These are phyloP conservation scores for Tolypocladium endophyticum DNA, from an alignment of 2,329 filamentous ascomycete genomes.

Conservation along the genomic window DNA sequence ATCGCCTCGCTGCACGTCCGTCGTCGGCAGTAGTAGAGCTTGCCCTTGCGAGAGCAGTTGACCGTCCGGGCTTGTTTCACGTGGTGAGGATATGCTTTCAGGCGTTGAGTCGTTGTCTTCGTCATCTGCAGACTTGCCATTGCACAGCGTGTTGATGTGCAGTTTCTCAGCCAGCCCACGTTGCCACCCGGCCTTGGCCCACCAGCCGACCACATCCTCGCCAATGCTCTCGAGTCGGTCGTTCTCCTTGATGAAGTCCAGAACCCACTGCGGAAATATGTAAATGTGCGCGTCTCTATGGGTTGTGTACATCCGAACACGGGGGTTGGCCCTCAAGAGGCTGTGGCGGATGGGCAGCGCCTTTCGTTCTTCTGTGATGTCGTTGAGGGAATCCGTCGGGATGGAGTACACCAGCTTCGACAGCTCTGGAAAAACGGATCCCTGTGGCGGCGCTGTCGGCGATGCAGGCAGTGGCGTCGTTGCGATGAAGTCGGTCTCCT, in stretches of 20 bases:
- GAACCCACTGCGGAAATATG: conserved; percentile 83
- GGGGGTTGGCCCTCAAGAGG: conserved; percentile 63
- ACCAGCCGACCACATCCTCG: conserved; percentile 89
- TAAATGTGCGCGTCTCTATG: conserved; percentile 92
- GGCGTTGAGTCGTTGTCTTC: conserved; percentile 23
- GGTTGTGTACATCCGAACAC: conserved; percentile 69
- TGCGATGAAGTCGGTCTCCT: conserved; percentile 87
- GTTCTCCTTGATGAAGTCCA: conserved; percentile 72
- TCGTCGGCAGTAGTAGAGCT: not conserved
- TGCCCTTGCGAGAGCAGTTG: conserved; percentile 2
- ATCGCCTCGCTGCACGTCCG: not conserved
- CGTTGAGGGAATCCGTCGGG: conserved; percentile 81
- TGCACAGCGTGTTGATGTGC: conserved; percentile 52
- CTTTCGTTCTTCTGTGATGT: conserved; percentile 66
- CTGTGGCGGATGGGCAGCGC: conserved; percentile 65
- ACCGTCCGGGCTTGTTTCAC: conserved; percentile 11
- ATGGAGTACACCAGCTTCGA: conserved; percentile 78
- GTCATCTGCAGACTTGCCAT: conserved; percentile 26
- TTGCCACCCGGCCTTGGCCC: conserved; percentile 93
- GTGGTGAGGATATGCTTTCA: conserved; percentile 16
- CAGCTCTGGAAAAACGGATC: conserved; percentile 56
- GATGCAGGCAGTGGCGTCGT: conserved; percentile 56
- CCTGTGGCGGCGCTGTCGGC: conserved; percentile 32
- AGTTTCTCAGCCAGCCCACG: conserved; percentile 69
- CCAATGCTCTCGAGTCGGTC: conserved; percentile 77